Evolutionary conservation across 179 eudicot species (phyloP).

Genomic region (Pouteria campechiana): DNA sequence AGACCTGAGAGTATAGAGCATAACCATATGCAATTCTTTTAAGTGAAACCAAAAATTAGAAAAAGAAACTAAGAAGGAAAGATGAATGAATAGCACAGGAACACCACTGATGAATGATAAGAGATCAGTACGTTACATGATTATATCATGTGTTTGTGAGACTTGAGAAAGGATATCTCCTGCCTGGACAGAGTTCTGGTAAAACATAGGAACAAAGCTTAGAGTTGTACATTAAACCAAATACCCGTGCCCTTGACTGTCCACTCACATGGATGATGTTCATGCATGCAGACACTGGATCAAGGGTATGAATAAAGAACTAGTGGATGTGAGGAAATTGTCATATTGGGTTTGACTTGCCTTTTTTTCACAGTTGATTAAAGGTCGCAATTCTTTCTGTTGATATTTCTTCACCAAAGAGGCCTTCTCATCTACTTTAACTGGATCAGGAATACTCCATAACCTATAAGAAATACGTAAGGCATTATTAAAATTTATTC

Average conservation of each 20-base stretch:
- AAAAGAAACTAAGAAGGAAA: neutral
- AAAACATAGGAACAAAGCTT: slow-evolving; percentile 4
- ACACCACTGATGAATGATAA: neutral
- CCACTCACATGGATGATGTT: too few relatives aligned
- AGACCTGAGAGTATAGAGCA: slow-evolving; percentile 25
- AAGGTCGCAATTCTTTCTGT: slow-evolving; percentile 18
- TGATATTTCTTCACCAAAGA: slow-evolving; percentile 14
- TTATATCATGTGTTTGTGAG: slow-evolving; percentile 37
- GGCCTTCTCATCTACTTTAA: slow-evolving; percentile 14
- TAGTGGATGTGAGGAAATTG: neutral
- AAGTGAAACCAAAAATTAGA: too few relatives aligned
- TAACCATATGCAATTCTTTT: neutral
- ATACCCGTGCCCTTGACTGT: neutral
- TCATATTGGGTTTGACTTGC: slow-evolving; percentile 23
- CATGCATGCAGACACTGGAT: too few relatives aligned
- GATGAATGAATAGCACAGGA: neutral
- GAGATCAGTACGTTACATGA: slow-evolving; percentile 31
- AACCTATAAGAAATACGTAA: slow-evolving; percentile 22
- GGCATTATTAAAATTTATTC: neutral
- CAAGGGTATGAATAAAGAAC: too few relatives aligned
- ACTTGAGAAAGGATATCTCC: slow-evolving; percentile 31
- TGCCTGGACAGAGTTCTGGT: slow-evolving; percentile 17
- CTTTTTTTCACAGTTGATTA: slow-evolving; percentile 32
- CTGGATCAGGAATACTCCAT: slow-evolving; percentile 20
- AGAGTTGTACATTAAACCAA: slow-evolving; percentile 3